Conservation (phyloP, 768 basidiomycete genomes). For the Podaxis carcinomalis region DNA sequence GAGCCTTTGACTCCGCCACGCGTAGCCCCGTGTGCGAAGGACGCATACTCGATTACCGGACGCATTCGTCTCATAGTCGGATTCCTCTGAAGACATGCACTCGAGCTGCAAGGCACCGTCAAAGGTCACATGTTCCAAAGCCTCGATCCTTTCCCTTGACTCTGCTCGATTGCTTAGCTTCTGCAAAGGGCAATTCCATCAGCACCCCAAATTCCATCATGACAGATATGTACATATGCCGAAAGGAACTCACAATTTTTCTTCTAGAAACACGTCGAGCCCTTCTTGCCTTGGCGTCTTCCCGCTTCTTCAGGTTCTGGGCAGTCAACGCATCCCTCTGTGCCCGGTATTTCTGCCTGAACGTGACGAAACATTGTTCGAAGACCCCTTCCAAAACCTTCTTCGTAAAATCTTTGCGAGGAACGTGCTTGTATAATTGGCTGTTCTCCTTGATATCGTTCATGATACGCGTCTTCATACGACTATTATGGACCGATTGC, state of each 20-base stretch:
- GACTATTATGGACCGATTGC: slow-evolving; percentile 68
- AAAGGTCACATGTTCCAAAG: slow-evolving; percentile 59
- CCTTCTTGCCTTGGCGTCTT: slow-evolving; percentile 59
- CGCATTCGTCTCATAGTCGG: slow-evolving; percentile 43
- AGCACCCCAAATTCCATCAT: slow-evolving; percentile 10
- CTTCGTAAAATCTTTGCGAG: slow-evolving; percentile 61
- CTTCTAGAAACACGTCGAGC: slow-evolving; percentile 57
- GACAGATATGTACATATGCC: not conserved
- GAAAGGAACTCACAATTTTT: slow-evolving; percentile 47
- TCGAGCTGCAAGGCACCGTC: slow-evolving; percentile 69
- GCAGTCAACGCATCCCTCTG: slow-evolving; percentile 51
- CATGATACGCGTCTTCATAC: slow-evolving; percentile 65
- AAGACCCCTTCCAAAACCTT: slow-evolving; percentile 59
- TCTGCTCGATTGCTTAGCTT: slow-evolving; percentile 67
- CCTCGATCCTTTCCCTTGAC: slow-evolving; percentile 46
- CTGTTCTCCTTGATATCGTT: slow-evolving; percentile 56
- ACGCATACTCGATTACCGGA: slow-evolving; percentile 13
- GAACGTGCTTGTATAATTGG: slow-evolving; percentile 55
- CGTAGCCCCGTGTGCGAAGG: slow-evolving; percentile 52
- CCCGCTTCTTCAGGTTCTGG: slow-evolving; percentile 41
- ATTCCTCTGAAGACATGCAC: slow-evolving; percentile 82
- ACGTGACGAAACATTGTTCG: slow-evolving; percentile 66
- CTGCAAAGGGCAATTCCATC: slow-evolving; percentile 29
- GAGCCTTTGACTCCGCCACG: slow-evolving; percentile 68
- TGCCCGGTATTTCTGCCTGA: slow-evolving; percentile 61